These are phyloP conservation scores for Parmelia sp. DNA, from an alignment of 495 filamentous ascomycete genomes.

Conservation along the genomic window DNA sequence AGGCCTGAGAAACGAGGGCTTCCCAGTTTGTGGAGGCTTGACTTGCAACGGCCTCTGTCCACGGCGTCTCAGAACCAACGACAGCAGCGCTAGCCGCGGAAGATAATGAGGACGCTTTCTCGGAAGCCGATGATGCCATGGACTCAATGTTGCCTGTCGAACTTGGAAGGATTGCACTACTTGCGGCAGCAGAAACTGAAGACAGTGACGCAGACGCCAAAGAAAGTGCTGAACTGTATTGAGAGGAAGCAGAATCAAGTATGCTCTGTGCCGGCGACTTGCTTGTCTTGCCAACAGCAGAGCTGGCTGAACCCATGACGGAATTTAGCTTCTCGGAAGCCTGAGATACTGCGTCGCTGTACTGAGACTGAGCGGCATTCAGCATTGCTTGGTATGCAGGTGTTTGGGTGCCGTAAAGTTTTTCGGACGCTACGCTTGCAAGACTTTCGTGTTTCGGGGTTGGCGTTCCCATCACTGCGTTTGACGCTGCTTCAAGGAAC, in stretches of 20 bases:
- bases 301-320: constrained; percentile 42
- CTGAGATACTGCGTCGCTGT: constrained; percentile 40
- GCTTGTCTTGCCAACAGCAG: constrained; percentile 38
- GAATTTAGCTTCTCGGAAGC: constrained; percentile 45
- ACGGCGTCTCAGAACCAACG: constrained; percentile 41
- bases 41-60: constrained; percentile 42
- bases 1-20: constrained; percentile 56
- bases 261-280: constrained; percentile 38
- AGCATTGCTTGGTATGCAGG: constrained; percentile 37
- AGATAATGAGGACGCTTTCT: constrained; percentile 32
- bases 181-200: constrained; percentile 50
- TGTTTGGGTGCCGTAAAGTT: constrained; percentile 31
- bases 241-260: constrained; percentile 43
- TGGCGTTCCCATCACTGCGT: constrained; percentile 47
- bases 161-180: constrained; percentile 40
- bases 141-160: constrained; percentile 41
- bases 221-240: constrained; percentile 44
- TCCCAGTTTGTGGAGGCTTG: constrained; percentile 61
- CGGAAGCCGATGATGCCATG: constrained; percentile 34
- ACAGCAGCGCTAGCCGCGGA: constrained; percentile 36
- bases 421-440: constrained; percentile 28
- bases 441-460: constrained; percentile 37
- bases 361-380: constrained; percentile 43
- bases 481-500: constrained; percentile 62
- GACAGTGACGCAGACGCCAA: constrained; percentile 42